phyloP scores from a whole-genome alignment of 768 basidiomycete species.

The Kwoniella bestiolae region DNA sequence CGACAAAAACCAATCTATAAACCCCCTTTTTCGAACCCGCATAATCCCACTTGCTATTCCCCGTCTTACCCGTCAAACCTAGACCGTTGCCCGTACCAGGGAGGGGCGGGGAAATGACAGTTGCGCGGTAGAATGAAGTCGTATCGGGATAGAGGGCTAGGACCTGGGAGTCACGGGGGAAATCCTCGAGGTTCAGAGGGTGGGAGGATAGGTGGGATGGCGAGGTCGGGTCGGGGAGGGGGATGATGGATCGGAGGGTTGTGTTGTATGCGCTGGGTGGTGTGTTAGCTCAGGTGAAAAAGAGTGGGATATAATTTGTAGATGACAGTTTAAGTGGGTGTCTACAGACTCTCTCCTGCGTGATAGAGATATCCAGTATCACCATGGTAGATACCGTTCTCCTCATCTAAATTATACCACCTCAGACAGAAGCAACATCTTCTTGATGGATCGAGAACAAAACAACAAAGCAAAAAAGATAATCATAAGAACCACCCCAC shows the following conservation, averaged over 20 bases:
- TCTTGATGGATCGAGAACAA: no score
- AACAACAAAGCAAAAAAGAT: no score
- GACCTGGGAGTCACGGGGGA: conserved; percentile 50
- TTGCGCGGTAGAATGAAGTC: conserved; percentile 59
- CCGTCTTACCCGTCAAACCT: conserved; percentile 22
- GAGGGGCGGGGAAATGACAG: conserved; percentile 47
- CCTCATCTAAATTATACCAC: no score
- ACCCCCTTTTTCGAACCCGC: conserved; percentile 27
- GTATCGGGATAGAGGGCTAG: conserved; percentile 61
- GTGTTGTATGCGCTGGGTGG: conserved; percentile 47
- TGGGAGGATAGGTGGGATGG: conserved; percentile 49
- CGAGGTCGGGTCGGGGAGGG: conserved; percentile 57
- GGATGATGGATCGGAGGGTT: conserved; percentile 58
- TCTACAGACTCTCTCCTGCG: no score
- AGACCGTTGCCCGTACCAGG: conserved; percentile 37
- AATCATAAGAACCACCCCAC: conserved; percentile 11
- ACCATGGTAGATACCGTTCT: no score
- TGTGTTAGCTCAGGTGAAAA: no score
- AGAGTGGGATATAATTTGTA: neutral
- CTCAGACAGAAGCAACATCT: no score
- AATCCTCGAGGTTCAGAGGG: conserved; percentile 54
- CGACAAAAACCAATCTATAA: conserved; percentile 53
- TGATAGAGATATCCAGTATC: no score
- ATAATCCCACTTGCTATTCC: conserved; percentile 10
- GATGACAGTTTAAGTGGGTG: no score